Evolutionary conservation across 129 eudicot species (phyloP), one percentile per base, ranked within the genome.

Genomic region (Flaveria robusta): DNA sequence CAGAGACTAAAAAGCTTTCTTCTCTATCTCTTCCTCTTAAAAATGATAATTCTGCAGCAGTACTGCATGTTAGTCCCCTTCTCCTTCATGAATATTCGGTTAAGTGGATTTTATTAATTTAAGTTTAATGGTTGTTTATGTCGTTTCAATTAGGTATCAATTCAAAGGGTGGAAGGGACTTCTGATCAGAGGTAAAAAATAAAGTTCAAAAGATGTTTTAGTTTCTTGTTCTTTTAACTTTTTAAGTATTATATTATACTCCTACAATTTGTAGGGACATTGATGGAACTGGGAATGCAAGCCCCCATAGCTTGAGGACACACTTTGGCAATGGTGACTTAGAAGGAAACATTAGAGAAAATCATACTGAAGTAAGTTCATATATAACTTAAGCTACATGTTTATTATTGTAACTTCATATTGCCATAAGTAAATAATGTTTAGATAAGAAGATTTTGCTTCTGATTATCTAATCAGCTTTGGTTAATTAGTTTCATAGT

Each of bases 1-100:
- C 83, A 1, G 88, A 76, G 82, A 86, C 90, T 16, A 81, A 81
- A 2, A 91, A 89, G 83, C 85, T 84, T 67, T 82, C 82, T 9
- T 51, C 88, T 45, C 71, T 91, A 39, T 87, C 97, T 74, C 88
- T 91, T 81, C 97, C 99, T 42, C 79, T 95, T 46, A 91, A 91
- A 77, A 86, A 74, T 68, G 65, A 70, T 18, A 89, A 83, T 76
- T 79, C 85, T 2, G 89, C 84, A 18, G 86, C 88, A 20, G 72
- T 91, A 23, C 79, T 95, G 85, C 91, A 95, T 74, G 99, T 95
- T 66, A 85, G 95, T 93, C 68, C 74, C 74, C 72, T 76, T 50
- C 24, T 69, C 49, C 47, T 62, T 73, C 22, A 0, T 7, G 65
- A 42, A 1, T 11, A 18, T 49, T 42, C 14, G 29, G 7, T 24